phyloP scores from a whole-genome alignment of 805 yeast genomes.

The Barnettozyma sp. region DNA sequence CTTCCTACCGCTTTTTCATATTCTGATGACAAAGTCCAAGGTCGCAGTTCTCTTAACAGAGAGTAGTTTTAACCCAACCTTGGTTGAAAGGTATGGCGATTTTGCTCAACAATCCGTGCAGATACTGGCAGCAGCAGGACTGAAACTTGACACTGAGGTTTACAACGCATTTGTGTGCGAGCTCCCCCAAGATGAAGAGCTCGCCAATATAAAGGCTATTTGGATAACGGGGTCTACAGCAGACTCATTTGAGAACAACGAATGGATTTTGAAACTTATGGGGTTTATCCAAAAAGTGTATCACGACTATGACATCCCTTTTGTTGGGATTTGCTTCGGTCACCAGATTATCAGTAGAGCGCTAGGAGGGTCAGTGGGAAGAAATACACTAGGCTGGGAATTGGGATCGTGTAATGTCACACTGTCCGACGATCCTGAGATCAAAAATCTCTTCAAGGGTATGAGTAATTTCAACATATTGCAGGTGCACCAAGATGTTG shows the following conservation, averaged over 20 bases:
- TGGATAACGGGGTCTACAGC: slow-evolving; percentile 47
- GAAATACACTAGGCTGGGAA: slow-evolving; percentile 68
- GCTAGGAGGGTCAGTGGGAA: slow-evolving; percentile 51
- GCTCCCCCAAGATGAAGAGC: slow-evolving; percentile 23
- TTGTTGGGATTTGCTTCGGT: slow-evolving; percentile 79
- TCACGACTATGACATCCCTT: slow-evolving; percentile 27
- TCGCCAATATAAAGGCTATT: slow-evolving; percentile 32
- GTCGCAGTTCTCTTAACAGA: slow-evolving; percentile 20
- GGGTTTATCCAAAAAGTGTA: slow-evolving; percentile 26
- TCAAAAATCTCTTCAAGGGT: slow-evolving; percentile 22
- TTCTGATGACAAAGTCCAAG: slow-evolving; percentile 10
- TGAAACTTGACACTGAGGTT: slow-evolving; percentile 24
- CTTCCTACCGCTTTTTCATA: no score
- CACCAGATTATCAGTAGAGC: slow-evolving; percentile 73
- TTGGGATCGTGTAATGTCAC: slow-evolving; percentile 48
- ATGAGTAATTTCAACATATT: slow-evolving; percentile 32
- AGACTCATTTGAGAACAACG: slow-evolving; percentile 37
- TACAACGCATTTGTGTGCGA: slow-evolving; percentile 31
- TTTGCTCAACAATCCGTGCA: slow-evolving; percentile 42
- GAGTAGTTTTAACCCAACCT: slow-evolving; percentile 17
- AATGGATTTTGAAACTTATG: slow-evolving; percentile 37
- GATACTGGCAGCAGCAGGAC: slow-evolving; percentile 26
- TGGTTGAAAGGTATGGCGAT: slow-evolving; percentile 37
- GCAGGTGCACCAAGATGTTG: slow-evolving; percentile 57
- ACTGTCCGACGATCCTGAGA: slow-evolving; percentile 36